phyloP scores from a whole-genome alignment of 495 filamentous ascomycete species.

The Mytilinidion resinicola region DNA sequence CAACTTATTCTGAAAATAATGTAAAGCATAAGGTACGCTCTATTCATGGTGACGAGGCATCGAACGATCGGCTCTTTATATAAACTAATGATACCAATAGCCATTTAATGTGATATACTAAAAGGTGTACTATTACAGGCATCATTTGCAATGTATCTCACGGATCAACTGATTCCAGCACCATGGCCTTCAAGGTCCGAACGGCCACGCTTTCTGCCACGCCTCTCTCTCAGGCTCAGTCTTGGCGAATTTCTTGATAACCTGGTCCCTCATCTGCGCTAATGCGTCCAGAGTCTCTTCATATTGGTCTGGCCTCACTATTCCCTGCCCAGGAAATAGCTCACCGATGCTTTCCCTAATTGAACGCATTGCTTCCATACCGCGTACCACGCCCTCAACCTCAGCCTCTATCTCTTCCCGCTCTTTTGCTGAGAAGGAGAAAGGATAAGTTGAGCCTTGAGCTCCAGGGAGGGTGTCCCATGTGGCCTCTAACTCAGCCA shows the following conservation, averaged over 20 bases:
- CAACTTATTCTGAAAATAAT: no score
- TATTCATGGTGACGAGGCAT: no score
- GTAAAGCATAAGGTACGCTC: no score
- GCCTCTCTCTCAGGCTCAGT: conserved; percentile 14
- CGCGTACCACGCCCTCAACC: conserved; percentile 9
- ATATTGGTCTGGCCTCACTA: conserved; percentile 16
- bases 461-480: conserved; percentile 10
- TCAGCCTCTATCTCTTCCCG: conserved; percentile 14
- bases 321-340: conserved; percentile 17
- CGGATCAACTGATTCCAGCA: no score
- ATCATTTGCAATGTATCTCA: no score
- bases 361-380: conserved; percentile 16
- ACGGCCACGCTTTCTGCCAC: conserved; percentile 17
- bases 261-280: conserved; percentile 19
- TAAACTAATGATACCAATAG: no score
- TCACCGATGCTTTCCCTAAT: conserved; percentile 13
- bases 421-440: conserved; percentile 10
- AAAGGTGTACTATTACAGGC: no score
- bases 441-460: conserved; percentile 15
- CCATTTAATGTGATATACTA: no score
- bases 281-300: conserved; percentile 14
- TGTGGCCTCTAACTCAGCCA: conserved; percentile 13
- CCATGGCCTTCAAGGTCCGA: conserved; percentile 14
- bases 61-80: no score
- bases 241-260: conserved; percentile 13